Evolutionary conservation across 2,329 filamentous ascomycete species (phyloP), one percentile per base, ranked within the genome.

Genomic region (Thelonectria rubi): DNA sequence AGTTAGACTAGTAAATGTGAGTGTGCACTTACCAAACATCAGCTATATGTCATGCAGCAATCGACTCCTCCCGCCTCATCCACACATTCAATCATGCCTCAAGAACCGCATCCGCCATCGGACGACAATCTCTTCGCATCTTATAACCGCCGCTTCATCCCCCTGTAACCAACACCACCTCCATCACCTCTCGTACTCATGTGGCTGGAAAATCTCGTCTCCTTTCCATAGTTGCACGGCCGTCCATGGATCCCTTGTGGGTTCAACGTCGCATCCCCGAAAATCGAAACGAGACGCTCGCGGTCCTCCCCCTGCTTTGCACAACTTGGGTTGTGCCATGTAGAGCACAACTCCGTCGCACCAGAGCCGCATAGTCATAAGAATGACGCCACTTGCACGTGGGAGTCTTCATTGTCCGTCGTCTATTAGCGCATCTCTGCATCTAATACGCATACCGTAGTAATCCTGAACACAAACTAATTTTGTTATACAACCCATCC

Each of bases 191-290:
- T 37, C 34, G 11, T 37, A 3, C 5, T 12, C 32, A 3, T 12
- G 32, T 34, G 34, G 34, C 52, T 32, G 50, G 50, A 43, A 39
- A 52, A 43, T 52, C 26, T 30, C 26, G 26, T 52, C 21, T 5
- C 15, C 2, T 24, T 15, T 30, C 26, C 26, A 30, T 30, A 6
- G 34, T 37, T 37, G 34, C 34, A 37, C 34, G 34, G 34, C 34
- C 34, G 12, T 6, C 12, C 17, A 47, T 42, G 48, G 40, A 32
- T 39, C 32, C n/a, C 15, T 30, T 18, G n/a, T 20, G 42, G 18
- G 51, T 37, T n/a, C n/a, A 39, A 32, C 30, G 55, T 58, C 15
- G 21, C 42, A 58, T 58, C 55, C 21, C 55, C 55, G 32, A 52
- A 48, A 37, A 53, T 52, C 34, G 48, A 58, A 58, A 58, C 55